These are phyloP conservation scores for Nymphaea colorata DNA, from an alignment of 164 flowering plant species.

Conservation along the genomic window DNA sequence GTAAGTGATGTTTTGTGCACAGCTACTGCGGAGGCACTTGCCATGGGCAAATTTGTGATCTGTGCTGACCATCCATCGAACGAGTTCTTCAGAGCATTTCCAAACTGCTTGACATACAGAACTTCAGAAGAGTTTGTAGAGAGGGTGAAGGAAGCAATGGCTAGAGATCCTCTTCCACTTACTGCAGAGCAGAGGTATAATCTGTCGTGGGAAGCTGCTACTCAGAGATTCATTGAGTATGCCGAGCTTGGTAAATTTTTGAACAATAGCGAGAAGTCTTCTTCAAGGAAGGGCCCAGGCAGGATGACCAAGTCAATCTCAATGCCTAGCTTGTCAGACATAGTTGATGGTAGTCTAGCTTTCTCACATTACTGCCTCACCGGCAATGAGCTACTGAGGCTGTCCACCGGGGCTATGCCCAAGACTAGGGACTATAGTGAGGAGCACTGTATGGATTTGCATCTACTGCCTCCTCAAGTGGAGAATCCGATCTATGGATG, in stretches of 20 bases:
- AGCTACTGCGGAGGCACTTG: constrained; percentile 99
- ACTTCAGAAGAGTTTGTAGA: constrained; percentile 87
- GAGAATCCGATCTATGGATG: constrained; percentile 88
- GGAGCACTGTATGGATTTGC: constrained; percentile 76
- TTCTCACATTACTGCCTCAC: constrained; percentile 80
- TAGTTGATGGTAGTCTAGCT: constrained; percentile 88
- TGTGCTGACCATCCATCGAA: constrained; percentile 98
- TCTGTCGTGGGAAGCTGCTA: constrained; percentile 99
- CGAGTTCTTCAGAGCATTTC: constrained; percentile 44
- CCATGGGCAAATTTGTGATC: constrained; percentile 97
- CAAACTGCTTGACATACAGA: constrained; percentile 92
- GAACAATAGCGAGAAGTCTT: constrained; percentile 13
- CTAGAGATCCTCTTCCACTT: constrained; percentile 48
- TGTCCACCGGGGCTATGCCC: constrained; percentile 84
- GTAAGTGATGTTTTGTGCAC: constrained; percentile 63
- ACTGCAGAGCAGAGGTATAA: constrained; percentile 69
- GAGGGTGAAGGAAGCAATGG: constrained; percentile 76
- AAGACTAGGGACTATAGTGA: constrained; percentile 63
- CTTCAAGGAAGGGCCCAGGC: not conserved
- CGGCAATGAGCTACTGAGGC: constrained; percentile 71
- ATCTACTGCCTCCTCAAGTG: constrained; percentile 83
- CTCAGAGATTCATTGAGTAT: constrained; percentile 77
- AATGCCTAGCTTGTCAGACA: constrained; percentile 45
- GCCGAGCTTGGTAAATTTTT: constrained; percentile 67
- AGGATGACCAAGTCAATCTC: constrained; percentile 33